Conservation (phyloP, 2,329 filamentous ascomycete species). For the Cryphonectria naterciae region DNA sequence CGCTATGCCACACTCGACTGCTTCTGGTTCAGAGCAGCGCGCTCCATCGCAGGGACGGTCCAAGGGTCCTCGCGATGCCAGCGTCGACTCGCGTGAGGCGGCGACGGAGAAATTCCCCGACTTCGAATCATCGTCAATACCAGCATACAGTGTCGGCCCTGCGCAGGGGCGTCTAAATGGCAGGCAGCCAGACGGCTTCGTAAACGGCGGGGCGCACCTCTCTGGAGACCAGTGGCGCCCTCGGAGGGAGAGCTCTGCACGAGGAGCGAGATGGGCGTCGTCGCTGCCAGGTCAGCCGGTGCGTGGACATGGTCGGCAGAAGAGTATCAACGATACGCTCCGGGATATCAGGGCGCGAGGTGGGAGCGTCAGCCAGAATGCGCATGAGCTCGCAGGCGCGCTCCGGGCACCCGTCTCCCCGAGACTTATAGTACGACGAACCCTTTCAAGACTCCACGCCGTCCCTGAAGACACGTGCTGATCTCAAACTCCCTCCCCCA, state of each 20-base stretch:
- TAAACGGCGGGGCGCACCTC: conserved; percentile 34
- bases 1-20: conserved; percentile 47
- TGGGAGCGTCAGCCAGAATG: conserved; percentile 88
- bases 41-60: conserved; percentile 40
- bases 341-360: conserved; percentile 78
- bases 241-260: conserved; percentile 53
- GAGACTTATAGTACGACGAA: conserved; percentile 75
- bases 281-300: conserved; percentile 24
- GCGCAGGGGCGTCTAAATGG: conserved; percentile 10
- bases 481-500: conserved; percentile 22
- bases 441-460: conserved; percentile 4
- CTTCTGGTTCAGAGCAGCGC: conserved; percentile 37
- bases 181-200: conserved; percentile 36
- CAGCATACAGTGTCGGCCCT: conserved; percentile 4
- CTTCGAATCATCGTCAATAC: conserved; percentile 44
- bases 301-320: conserved; percentile 70
- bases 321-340: conserved; percentile 89
- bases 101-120: conserved; percentile 64
- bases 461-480: conserved; percentile 33
- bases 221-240: conserved; percentile 64
- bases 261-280: conserved; percentile 37
- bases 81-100: conserved; percentile 34
- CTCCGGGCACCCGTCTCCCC: conserved; percentile 88
- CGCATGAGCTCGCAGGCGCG: conserved; percentile 89
- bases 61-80: conserved; percentile 35